Evolutionary conservation across 2,329 filamentous ascomycete species (phyloP), one percentile per base, ranked within the genome.

Genomic region (Penicillium sp.): DNA sequence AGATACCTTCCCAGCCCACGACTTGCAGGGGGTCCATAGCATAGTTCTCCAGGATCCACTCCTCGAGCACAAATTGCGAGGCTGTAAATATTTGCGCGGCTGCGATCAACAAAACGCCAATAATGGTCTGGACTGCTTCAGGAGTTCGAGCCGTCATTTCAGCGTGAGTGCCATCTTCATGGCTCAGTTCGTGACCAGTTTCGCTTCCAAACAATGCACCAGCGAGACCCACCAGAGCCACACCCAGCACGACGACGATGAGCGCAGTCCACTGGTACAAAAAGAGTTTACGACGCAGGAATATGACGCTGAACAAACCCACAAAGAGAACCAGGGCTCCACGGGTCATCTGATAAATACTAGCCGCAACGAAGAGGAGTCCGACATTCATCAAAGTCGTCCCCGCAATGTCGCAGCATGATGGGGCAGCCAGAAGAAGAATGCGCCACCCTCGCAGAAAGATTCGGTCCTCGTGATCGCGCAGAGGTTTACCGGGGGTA

Each of bases 381-480:
- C 93, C 93, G 4, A 89, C 87, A 64, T 98, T 98, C 90, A 98
- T 97, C 47, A 97, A 79, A 4, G 93, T 98, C 4, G 93, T 98
- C 41, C 89, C 93, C 25, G 87, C 83, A 55, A 97, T 95, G 66
- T 98, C 93, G 71, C 90, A 96, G 64, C 90, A 85, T 37, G 93
- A 88, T 1, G 93, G 93, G 9, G 95, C 74, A 6, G 90, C 85
- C 46, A 98, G 79, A 28, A 97, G 70, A 4, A 85, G 63, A 18
- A 95, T 77, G 52, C 81, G 84, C 69, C 76, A 81, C 9, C 91
- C 91, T 33, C 74, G 74, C 24, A 97, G 78, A 28, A 75, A 77
- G 28, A 76, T 63, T 13, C 81, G 73, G 3, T 83, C 76, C 26
- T 83, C 81, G 9, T 77, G 70, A 43, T 78, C 76, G 2, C 73